Evolutionary conservation across 306 rosid genomes (phyloP).

Genomic region (Fragaria vesca): DNA sequence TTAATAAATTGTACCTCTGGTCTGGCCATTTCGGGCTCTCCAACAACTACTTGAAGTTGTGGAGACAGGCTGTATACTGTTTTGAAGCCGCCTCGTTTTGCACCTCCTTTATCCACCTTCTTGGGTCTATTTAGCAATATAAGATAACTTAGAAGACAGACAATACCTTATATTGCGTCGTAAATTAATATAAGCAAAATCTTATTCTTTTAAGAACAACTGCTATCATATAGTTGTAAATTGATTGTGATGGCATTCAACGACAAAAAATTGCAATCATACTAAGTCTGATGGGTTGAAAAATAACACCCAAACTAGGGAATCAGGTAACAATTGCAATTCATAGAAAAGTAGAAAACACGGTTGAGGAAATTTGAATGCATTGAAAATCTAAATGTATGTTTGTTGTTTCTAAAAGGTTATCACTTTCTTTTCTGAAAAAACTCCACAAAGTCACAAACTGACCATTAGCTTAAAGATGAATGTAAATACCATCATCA

Average conservation of each 20-base stretch:
- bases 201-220: background rate
- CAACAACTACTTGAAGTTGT: slow-evolving; percentile 40
- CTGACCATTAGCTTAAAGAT: slow-evolving; percentile 4
- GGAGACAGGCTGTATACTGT: slow-evolving; percentile 44
- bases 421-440: background rate
- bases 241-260: background rate
- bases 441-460: slow-evolving; percentile 5
- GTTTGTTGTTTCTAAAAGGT: background rate
- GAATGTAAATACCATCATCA: background rate
- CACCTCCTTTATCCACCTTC: slow-evolving; percentile 30
- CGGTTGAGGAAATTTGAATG: background rate
- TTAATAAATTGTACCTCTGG: slow-evolving; percentile 25
- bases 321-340: background rate
- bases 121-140: background rate
- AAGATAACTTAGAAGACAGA: background rate
- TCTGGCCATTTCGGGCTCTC: slow-evolving; percentile 37
- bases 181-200: background rate
- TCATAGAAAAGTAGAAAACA: background rate
- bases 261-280: background rate
- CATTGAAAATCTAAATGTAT: background rate
- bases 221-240: background rate
- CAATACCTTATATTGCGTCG: background rate
- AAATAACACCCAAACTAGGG: background rate
- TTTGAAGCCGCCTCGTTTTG: slow-evolving; percentile 38
- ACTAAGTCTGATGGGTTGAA: background rate